Percentiles rank a stretch among this genome's conserved stretches.
Conservation (phyloP, 2,329 filamentous ascomycete species). For the Aspergillus texensis region DNA sequence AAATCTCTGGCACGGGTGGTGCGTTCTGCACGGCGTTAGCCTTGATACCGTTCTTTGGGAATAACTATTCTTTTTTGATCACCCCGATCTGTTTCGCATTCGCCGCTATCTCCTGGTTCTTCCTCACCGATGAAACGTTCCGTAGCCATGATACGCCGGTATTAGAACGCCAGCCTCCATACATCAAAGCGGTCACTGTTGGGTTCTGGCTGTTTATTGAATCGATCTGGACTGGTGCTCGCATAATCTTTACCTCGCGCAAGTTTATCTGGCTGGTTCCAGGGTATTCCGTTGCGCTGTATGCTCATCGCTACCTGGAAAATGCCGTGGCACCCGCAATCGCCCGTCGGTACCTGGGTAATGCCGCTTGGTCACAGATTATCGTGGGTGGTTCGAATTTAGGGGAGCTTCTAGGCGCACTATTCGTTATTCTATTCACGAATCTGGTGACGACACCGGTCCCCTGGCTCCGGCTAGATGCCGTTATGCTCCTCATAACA, state of each 20-base stretch:
- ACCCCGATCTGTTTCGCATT: constrained; percentile 17
- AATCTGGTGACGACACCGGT: constrained; percentile 17
- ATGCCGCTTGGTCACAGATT: constrained; percentile 20
- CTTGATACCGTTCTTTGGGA: constrained; percentile 18
- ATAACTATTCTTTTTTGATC: constrained; percentile 20
- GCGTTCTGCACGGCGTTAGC: constrained; percentile 20
- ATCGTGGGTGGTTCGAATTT: constrained; percentile 21
- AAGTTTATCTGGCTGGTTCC: constrained; percentile 21
- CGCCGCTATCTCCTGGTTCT: constrained; percentile 16
- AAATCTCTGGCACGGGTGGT: constrained; percentile 15
- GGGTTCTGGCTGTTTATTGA: constrained; percentile 17
- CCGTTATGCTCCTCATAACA: constrained; percentile 18
- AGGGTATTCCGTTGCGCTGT: constrained; percentile 18
- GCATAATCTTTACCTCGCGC: constrained; percentile 19
- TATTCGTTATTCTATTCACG: constrained; percentile 18
- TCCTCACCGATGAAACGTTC: constrained; percentile 14
- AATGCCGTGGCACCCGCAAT: constrained; percentile 18
- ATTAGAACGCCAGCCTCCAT: constrained; percentile 9
- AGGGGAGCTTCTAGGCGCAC: constrained; percentile 19
- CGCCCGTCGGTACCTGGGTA: constrained; percentile 20
- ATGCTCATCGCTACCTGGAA: constrained; percentile 21
- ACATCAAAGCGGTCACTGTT: constrained; percentile 15
- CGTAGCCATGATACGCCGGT: constrained; percentile 6
- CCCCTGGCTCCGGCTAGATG: constrained; percentile 19
- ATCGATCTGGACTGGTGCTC: constrained; percentile 19